Evolutionary conservation across 2,329 filamentous ascomycete genomes (phyloP).

Genomic region (Ceratocystis alfenasii): DNA sequence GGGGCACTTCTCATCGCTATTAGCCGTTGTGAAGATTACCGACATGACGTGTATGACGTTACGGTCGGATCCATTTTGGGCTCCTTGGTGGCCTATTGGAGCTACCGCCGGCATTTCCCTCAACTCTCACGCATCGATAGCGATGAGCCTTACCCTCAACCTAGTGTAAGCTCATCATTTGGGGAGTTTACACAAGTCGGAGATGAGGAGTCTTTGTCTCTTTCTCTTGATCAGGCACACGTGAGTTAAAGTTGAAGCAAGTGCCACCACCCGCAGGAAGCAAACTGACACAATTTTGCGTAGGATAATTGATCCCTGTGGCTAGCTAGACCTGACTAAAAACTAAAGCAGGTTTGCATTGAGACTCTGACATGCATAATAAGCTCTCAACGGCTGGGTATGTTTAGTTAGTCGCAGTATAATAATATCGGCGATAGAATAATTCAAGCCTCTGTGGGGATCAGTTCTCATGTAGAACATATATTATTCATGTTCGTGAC

Average conservation of each 20-base stretch:
- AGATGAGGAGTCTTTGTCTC: conserved; percentile 42
- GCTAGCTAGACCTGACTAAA: no score
- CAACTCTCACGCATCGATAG: conserved; percentile 40
- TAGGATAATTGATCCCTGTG: neutral
- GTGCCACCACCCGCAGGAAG: neutral
- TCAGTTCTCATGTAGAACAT: neutral
- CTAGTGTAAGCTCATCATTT: conserved; percentile 30
- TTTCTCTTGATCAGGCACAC: conserved; percentile 26
- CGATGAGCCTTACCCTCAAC: conserved; percentile 45
- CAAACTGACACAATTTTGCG: neutral
- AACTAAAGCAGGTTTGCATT: neutral
- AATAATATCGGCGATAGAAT: neutral
- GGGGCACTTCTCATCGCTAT: conserved; percentile 57
- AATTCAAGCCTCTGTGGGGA: neutral
- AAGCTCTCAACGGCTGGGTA: neutral
- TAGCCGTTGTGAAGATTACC: conserved; percentile 56
- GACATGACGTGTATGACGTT: conserved; percentile 61
- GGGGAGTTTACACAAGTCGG: conserved; percentile 35
- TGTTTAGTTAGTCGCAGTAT: neutral
- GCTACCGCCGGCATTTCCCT: conserved; percentile 54
- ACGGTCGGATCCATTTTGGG: conserved; percentile 50
- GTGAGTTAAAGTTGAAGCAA: conserved; percentile 32
- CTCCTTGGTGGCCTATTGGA: conserved; percentile 50
- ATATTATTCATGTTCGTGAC: conserved; percentile 7
- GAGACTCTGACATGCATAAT: neutral